Conservation (phyloP, 768 basidiomycete genomes). For the Ephemerocybe angulata region DNA sequence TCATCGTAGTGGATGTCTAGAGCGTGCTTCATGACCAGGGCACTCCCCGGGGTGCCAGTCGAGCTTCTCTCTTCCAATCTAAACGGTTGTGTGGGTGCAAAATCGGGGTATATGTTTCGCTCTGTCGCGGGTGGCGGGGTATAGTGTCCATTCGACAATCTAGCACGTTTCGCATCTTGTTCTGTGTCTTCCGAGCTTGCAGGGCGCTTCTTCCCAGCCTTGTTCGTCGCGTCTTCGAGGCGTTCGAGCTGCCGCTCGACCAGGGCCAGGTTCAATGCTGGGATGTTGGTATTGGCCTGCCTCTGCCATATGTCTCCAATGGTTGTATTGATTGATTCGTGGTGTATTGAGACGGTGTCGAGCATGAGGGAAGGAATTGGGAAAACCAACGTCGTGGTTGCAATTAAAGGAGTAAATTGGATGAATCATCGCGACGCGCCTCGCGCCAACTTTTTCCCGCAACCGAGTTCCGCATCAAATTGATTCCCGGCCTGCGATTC, state of each 20-base stretch:
- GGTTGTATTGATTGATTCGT: background rate
- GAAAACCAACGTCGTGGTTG: too few species aligned
- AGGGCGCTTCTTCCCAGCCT: constrained; percentile 6
- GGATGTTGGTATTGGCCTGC: background rate
- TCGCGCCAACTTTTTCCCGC: too few species aligned
- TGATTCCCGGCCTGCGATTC: too few species aligned
- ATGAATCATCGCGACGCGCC: too few species aligned
- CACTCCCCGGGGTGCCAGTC: background rate
- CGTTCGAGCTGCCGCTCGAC: background rate
- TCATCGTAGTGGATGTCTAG: constrained; percentile 43
- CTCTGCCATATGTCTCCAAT: background rate
- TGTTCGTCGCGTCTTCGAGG: background rate
- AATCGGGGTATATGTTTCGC: background rate
- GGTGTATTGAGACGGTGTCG: background rate
- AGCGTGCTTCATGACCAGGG: constrained; percentile 29
- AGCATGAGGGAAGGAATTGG: too few species aligned
- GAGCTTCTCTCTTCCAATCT: background rate
- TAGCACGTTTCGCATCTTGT: background rate
- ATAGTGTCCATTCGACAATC: background rate
- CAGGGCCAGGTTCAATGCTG: background rate
- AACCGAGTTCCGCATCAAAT: too few species aligned
- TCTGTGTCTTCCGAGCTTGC: background rate
- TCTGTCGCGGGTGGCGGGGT: background rate
- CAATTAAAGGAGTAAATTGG: too few species aligned
- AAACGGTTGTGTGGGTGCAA: background rate